Conservation (phyloP, 225 moss, liverwort and hornwort species). For the Bryoerythrophyllum caledonicum region DNA sequence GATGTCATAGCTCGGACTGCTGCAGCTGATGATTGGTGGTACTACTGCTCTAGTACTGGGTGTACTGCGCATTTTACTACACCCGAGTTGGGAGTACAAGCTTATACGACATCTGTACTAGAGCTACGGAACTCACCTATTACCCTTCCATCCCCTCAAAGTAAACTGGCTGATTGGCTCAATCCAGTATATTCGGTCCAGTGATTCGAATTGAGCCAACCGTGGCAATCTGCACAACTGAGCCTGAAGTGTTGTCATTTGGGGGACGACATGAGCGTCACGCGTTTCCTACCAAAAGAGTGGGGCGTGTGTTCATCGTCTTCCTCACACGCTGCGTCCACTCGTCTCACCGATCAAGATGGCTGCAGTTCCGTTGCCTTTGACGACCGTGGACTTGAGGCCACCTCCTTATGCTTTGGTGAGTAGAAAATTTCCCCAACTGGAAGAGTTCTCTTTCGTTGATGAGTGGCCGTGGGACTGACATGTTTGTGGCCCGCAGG, state of each 20-base stretch:
- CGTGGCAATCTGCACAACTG: not conserved
- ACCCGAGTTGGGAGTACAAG: conserved; percentile 23
- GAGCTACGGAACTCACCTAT: conserved; percentile 1
- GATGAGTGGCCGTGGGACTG: not conserved
- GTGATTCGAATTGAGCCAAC: too few species aligned
- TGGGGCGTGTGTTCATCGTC: conserved; percentile 28
- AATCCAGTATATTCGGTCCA: too few species aligned
- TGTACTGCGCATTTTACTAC: conserved; percentile 23
- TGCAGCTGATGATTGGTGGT: conserved; percentile 14
- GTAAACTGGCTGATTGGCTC: not conserved
- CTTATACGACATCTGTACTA: not conserved
- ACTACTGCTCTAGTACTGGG: not conserved
- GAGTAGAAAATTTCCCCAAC: not conserved
- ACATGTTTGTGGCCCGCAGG: conserved; percentile 32
- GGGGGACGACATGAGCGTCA: not conserved
- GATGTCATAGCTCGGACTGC: conserved; percentile 23
- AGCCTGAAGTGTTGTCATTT: conserved; percentile 5
- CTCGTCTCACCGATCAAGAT: conserved; percentile 16
- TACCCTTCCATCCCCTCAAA: not conserved
- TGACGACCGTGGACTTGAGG: conserved; percentile 29
- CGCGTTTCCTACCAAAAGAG: not conserved
- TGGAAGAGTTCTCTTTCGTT: too few species aligned
- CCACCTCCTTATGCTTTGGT: conserved; percentile 38
- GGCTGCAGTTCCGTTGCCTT: conserved; percentile 32
- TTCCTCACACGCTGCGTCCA: not conserved